These are phyloP conservation scores for Carex scoparia DNA, from an alignment of 176 grass and related monocot genomes.

Conservation along the genomic window DNA sequence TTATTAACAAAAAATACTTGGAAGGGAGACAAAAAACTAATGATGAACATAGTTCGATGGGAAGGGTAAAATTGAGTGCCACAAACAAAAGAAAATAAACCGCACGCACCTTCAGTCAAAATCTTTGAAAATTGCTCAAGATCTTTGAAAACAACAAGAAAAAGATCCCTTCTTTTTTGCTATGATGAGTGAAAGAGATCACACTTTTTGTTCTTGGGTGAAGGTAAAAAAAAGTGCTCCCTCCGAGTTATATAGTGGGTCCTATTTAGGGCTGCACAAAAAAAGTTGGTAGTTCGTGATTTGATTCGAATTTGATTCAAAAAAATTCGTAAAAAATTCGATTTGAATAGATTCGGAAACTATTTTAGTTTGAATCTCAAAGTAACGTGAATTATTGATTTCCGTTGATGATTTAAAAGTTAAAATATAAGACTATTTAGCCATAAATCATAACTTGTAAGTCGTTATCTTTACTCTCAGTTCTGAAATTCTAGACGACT, in stretches of 20 bases:
- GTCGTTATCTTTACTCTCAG: no score
- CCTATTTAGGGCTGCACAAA: no score
- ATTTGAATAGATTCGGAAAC: no score
- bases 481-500: no score
- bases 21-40: background rate
- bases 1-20: background rate
- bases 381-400: no score
- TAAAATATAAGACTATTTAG: no score
- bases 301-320: no score
- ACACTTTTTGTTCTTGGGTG: background rate
- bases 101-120: background rate
- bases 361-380: no score
- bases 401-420: no score
- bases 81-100: background rate
- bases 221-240: background rate
- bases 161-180: background rate
- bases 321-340: no score
- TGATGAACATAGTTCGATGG: background rate
- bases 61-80: background rate
- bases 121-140: background rate
- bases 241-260: background rate
- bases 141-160: background rate
- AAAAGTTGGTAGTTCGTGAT: no score
- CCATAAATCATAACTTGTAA: no score
- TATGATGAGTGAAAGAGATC: background rate